Evolutionary conservation across 2,329 filamentous ascomycete genomes (phyloP), one percentile per base, ranked within the genome.

Genomic region (Beauveria rudraprayagi): DNA sequence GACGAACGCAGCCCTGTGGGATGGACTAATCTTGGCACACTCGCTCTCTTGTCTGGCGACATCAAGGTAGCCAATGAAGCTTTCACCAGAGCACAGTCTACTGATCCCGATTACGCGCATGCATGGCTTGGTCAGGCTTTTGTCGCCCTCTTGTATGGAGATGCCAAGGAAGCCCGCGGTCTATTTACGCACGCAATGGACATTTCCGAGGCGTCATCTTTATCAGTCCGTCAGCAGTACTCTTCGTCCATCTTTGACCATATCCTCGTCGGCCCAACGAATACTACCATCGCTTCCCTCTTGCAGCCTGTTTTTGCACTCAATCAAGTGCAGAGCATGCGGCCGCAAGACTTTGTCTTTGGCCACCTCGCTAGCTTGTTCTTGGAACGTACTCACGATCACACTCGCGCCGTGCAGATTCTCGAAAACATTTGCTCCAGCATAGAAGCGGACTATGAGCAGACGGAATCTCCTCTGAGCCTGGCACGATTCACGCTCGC

Each of bases 151-250:
- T 77, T 93, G 30, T 83, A 84, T 55, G 92, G 90, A 1, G 88
- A 96, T 64, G 67, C 77, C 0, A 85, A 83, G 63, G 92, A 97
- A 74, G 92, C 93, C 1, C 82, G 91, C 24, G 86, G 87, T 11
- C 83, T 97, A 10, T 96, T 97, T 70, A 92, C 90, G 1, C 94
- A 99, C 70, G 93, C 94, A 0, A 94, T 96, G 77, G 92, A 96
- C 65, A 93, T 99, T 54, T 87, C 91, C 0, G 90, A 91, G 63
- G 88, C 91, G 0, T 89, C 89, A 0, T 87, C 88, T 0, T 72
- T 87, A 2, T 78, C 91, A 5, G 85, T 88, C 0, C 90, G 92
- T 70, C 84, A 87, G 34, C 90, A 93, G 70, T 97, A 92, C 70
- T 82, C 91, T 0, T 77, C 88, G 0, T 89, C 91, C 1, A 80